Percentiles rank a stretch among this genome's conserved stretches.
These are phyloP conservation scores for Paramecium primaurelia DNA, from an alignment of 73 alveolate species.

Conservation along the genomic window DNA sequence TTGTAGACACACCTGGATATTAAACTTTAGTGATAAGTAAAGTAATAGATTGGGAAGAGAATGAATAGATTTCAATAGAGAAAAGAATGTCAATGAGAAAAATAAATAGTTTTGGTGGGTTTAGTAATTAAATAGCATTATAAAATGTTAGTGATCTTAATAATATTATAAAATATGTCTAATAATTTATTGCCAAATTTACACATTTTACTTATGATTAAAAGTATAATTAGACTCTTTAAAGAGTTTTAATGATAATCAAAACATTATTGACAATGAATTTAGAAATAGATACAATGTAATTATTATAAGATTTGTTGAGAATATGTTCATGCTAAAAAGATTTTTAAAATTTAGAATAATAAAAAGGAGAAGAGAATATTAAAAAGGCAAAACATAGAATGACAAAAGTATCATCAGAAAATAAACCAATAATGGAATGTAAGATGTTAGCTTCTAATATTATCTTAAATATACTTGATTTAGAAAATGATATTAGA, in stretches of 20 bases:
- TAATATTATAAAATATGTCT: neutral
- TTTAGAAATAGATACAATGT: neutral
- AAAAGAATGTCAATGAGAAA: neutral
- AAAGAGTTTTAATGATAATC: neutral
- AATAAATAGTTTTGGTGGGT: neutral
- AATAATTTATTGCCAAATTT: conserved; percentile 20
- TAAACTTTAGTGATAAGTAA: neutral
- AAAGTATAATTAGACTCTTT: neutral
- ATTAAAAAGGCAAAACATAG: conserved; percentile 29
- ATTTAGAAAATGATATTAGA: neutral
- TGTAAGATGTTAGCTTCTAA: conserved; percentile 6
- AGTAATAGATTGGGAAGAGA: conserved; percentile 12
- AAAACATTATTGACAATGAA: neutral
- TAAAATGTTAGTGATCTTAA: neutral
- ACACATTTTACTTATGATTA: conserved; percentile 24
- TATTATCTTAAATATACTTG: neutral
- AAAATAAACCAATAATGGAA: conserved; percentile 31
- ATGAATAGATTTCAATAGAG: neutral
- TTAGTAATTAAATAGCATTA: neutral
- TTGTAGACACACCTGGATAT: neutral
- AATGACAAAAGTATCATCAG: neutral
- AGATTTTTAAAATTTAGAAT: conserved; percentile 10
- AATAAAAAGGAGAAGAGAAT: neutral
- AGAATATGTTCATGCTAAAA: conserved; percentile 39
- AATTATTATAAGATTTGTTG: neutral